Percentiles rank a stretch among this genome's conserved stretches.
These are phyloP conservation scores for Plectosphaerella cucumerina DNA, from an alignment of 2,329 filamentous ascomycete species.

Conservation along the genomic window DNA sequence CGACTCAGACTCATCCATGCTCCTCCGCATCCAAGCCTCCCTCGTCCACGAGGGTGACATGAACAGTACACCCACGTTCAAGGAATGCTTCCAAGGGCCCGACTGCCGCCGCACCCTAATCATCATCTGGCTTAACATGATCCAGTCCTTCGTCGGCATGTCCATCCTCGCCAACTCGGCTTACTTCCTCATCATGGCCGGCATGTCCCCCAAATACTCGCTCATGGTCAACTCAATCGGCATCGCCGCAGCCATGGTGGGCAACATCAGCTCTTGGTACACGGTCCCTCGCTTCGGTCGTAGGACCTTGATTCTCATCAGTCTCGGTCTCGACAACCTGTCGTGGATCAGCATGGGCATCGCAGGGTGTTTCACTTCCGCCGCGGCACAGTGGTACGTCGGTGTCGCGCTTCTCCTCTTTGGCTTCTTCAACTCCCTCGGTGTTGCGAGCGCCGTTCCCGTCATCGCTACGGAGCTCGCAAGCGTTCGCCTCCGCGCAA, in stretches of 20 bases:
- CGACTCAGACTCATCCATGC: not conserved
- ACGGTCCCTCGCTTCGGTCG: constrained; percentile 4
- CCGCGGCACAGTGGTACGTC: constrained; percentile 1
- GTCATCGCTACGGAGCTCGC: constrained; percentile 5
- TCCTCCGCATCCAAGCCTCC: not conserved
- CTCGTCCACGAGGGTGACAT: not conserved
- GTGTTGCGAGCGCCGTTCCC: constrained; percentile 1
- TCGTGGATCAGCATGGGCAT: constrained; percentile 3
- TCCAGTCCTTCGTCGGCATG: constrained; percentile 3
- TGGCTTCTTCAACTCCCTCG: constrained; percentile 5
- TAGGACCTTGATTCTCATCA: constrained; percentile 3
- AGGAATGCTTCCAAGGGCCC: constrained; percentile 3
- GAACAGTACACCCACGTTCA: constrained; percentile 1
- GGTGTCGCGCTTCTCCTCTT: constrained; percentile 3
- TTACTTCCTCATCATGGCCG: constrained; percentile 4
- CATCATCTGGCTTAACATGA: constrained; percentile 1
- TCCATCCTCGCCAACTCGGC: constrained; percentile 1
- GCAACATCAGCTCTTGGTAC: constrained; percentile 4
- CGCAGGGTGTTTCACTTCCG: not conserved
- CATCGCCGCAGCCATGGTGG: constrained; percentile 1
- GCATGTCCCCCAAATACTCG: constrained; percentile 3
- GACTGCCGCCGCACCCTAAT: constrained; percentile 1
- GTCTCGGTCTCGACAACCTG: not conserved
- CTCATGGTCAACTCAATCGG: constrained; percentile 6
- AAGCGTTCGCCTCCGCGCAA: constrained; percentile 1